phyloP scores from a whole-genome alignment of 73 alveolate genomes.

The Paramecium pentaurelia region DNA sequence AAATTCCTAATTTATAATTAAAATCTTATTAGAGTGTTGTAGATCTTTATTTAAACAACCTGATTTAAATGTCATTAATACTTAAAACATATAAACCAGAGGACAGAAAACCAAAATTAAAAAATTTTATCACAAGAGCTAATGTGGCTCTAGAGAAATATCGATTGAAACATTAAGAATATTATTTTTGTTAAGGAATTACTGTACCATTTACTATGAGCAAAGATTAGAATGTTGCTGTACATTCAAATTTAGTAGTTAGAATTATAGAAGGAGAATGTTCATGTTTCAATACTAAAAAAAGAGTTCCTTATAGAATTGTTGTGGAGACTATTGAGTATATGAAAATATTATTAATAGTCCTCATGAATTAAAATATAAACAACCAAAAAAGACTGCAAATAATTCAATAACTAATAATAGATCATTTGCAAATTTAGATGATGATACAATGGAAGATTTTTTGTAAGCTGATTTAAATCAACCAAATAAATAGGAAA shows the following conservation, averaged over 20 bases:
- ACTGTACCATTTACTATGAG: conserved; percentile 12
- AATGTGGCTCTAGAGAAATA: conserved; percentile 17
- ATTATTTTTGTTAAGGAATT: conserved; percentile 21
- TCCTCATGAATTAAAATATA: conserved; percentile 5
- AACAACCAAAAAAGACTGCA: neutral
- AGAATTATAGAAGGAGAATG: conserved; percentile 77
- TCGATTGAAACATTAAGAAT: neutral
- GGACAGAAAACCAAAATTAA: conserved; percentile 43
- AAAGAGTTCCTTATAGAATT: conserved; percentile 86
- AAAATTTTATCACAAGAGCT: neutral
- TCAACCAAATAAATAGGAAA: neutral
- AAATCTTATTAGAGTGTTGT: conserved; percentile 4
- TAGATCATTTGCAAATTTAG: neutral
- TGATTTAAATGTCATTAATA: conserved; percentile 24
- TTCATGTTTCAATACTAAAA: conserved; percentile 84
- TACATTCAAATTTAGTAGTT: conserved; percentile 63
- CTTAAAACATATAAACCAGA: conserved; percentile 33
- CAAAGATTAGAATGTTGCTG: neutral
- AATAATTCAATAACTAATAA: neutral
- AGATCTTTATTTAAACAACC: neutral
- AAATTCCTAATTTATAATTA: neutral
- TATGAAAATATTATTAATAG: neutral
- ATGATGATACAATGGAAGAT: conserved; percentile 27
- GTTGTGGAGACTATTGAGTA: conserved; percentile 62
- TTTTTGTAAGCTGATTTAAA: neutral